Base-by-base conservation (phyloP, 768 basidiomycete genomes). In the Leucosporidium yakuticum region DNA sequence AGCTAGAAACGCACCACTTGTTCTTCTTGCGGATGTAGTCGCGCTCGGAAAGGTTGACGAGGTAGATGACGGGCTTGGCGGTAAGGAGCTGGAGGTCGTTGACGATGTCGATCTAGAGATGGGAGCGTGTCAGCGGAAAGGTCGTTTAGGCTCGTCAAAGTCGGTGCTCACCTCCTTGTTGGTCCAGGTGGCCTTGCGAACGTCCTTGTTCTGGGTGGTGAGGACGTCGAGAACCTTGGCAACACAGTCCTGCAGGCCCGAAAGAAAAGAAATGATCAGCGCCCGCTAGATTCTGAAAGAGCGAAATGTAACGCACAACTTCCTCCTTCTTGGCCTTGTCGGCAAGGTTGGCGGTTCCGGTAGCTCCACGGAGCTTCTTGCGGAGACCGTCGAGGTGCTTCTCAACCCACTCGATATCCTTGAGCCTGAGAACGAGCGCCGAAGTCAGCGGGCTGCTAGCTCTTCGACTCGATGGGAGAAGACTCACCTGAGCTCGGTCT, bases 391-490 rank as follows among this genome's bases (percentile, higher is more conserved):
- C 94, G 44, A 97, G 78, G 53, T 86, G 80, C 81, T 98, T 98
- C 80, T 97, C 90, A 17, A 91, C 88, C 96, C 96, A 99, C 77
- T 99, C 96, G 71, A 94, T 94, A 79, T 99, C 96, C 81, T 99
- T 99, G 53, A 99, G 81, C 59, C 68, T 60, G 39, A 23, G 11
- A 23, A n/a, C 57, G 23, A 12, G 11, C 9, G 57, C 14, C 15
- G 14, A 5, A 34, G 23, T 39, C 2, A 21, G 36, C 36, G 7
- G n/a, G 36, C 57, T 36, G 7, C 23, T 8, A 2, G 21, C 34
- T 23, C 34, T 36, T n/a, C 39, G 20, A 7, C 55, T 19, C 2
- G 31, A 17, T 1, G 19, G 14, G 14, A 11, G 1, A n/a, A 1
- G 0, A 56, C 67, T 50, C 23, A 68, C 58, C 93, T 84, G 25